Base-by-base conservation (phyloP, 306 rosid genomes). In the Delonix regia region DNA sequence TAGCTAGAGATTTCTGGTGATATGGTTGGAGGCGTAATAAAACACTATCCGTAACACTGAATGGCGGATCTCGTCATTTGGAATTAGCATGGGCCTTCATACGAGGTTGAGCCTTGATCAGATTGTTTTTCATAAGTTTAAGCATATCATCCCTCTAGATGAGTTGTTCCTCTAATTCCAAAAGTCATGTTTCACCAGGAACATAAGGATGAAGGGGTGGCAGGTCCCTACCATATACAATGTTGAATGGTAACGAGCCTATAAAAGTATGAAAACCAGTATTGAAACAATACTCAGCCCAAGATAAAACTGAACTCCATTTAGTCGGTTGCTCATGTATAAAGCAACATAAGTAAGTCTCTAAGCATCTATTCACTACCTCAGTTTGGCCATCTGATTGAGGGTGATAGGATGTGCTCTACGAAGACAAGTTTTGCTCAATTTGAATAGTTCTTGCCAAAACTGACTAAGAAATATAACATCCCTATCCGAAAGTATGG, bases 341-440 rank as follows among this genome's bases (percentile, higher is more conserved):
- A 55, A 55, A 55, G 14, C 61, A 55, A 2, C 28, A 1, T 0
- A 21, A 5, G 8, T 21, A 53, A 8, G 13, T 1, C 0, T 53
- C 13, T 1, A 53, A 0, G 2, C 28, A 21, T 0, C 14, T 9
- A 6, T 53, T 53, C 2, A 53, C 60, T 0, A 53, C 30, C 14
- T 53, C 15, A 0, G 6, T 53, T 8, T 53, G 60, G 2, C 28
- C 60, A 21, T 53, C 14, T 0, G 30, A 0, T 21, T 21, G 14
- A 0, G 60, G 60, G 12, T 53, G 28, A 5, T 21, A 53, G 2
- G 60, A 0, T 0, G 60, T 21, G 2, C 60, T 21, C 5, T 21
- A 0, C 9, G 8, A 0, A 53, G 14, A 0, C 9, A 0, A 2
- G 27, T 53, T 0, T 24, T 0, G 3, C 60, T 21, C 0, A 21